Conservation (phyloP, 1,284 basidiomycete species). For the Moniliophthora roreri region DNA sequence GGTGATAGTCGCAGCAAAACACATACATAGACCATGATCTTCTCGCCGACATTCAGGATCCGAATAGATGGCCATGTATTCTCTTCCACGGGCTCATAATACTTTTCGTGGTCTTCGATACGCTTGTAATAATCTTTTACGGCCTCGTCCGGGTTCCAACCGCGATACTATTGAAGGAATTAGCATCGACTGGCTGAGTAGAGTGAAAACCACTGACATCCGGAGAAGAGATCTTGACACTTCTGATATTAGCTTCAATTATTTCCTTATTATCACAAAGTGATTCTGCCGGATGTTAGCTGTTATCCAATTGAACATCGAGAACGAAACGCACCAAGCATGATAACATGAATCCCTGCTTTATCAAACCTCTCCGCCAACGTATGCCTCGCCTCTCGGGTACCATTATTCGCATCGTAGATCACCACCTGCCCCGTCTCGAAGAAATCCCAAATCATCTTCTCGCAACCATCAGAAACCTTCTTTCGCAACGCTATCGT, state of each 20-base stretch:
- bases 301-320: not conserved
- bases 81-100: conserved; percentile 89
- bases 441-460: conserved; percentile 90
- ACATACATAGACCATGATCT: conserved; percentile 86
- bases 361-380: conserved; percentile 86
- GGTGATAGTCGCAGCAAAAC: not conserved
- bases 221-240: conserved; percentile 97
- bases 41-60: conserved; percentile 95
- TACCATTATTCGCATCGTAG: conserved; percentile 99
- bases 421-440: conserved; percentile 90
- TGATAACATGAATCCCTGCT: conserved; percentile 86
- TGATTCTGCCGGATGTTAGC: conserved; percentile 55
- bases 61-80: conserved; percentile 91
- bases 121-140: conserved; percentile 89
- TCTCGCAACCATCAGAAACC: conserved; percentile 82
- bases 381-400: conserved; percentile 61
- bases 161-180: conserved; percentile 66
- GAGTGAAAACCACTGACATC: conserved; percentile 62
- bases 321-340: conserved; percentile 73
- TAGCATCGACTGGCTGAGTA: not conserved
- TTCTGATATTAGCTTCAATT: conserved; percentile 92
- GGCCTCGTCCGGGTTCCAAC: conserved; percentile 91
- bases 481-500: conserved; percentile 76
- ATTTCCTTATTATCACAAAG: conserved; percentile 89
- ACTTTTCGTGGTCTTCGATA: conserved; percentile 85